Evolutionary conservation across 208 protist species (phyloP).

Genomic region (Trypanosoma rangeli): DNA sequence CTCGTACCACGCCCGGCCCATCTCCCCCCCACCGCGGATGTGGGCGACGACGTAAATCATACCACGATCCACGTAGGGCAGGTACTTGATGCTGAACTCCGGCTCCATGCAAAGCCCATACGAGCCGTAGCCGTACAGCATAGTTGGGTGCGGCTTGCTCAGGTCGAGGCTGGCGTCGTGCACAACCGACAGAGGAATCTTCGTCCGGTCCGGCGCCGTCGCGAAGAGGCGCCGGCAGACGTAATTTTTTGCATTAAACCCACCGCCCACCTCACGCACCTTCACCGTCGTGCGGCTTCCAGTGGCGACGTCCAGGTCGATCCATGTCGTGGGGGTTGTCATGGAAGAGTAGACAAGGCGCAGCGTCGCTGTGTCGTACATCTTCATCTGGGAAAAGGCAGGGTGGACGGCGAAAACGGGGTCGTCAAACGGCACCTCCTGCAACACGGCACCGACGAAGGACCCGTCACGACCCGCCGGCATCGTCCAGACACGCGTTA

Average conservation of each 20-base stretch:
- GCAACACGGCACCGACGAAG: slow-evolving; percentile 24
- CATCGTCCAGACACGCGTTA: slow-evolving; percentile 84
- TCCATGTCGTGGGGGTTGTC: slow-evolving; percentile 77
- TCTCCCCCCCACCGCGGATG: slow-evolving; percentile 93
- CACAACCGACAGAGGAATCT: slow-evolving; percentile 79
- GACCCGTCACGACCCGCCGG: slow-evolving; percentile 44
- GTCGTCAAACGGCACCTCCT: slow-evolving; percentile 69
- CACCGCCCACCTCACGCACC: slow-evolving; percentile 70
- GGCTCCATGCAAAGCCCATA: slow-evolving; percentile 91
- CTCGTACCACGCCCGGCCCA: slow-evolving; percentile 90
- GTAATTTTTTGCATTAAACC: slow-evolving; percentile 70
- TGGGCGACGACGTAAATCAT: slow-evolving; percentile 91
- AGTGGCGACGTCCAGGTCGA: slow-evolving; percentile 39
- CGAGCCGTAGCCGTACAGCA: slow-evolving; percentile 91
- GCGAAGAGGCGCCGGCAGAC: slow-evolving; percentile 70
- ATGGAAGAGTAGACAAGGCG: slow-evolving; percentile 84
- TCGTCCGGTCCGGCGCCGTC: slow-evolving; percentile 66
- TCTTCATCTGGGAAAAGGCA: slow-evolving; percentile 58
- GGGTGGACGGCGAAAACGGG: slow-evolving; percentile 66
- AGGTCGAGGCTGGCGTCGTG: slow-evolving; percentile 77
- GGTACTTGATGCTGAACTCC: slow-evolving; percentile 68
- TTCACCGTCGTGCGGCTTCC: slow-evolving; percentile 52
- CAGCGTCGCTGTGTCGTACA: slow-evolving; percentile 65
- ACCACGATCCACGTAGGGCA: slow-evolving; percentile 87
- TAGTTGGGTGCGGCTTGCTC: slow-evolving; percentile 62